Evolutionary conservation across 2,329 filamentous ascomycete species (phyloP).

Genomic region (Sporothrix luriei): DNA sequence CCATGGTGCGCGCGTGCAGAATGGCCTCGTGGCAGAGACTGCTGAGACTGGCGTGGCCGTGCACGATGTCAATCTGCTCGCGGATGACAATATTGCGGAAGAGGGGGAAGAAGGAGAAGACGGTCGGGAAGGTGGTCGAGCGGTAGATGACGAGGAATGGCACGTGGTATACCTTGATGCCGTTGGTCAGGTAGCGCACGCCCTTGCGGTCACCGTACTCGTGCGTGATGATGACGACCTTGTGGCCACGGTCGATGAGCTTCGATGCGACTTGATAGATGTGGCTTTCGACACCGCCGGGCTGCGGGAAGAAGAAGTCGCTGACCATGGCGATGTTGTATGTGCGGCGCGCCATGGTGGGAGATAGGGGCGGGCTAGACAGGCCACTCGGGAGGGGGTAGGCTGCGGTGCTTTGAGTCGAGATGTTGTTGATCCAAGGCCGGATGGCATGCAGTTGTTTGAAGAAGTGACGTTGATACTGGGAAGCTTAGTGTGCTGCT

Average conservation of each 20-base stretch:
- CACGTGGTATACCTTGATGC: conserved; percentile 96
- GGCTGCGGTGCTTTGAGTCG: neutral
- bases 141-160: conserved; percentile 96
- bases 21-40: conserved; percentile 94
- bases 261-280: conserved; percentile 98
- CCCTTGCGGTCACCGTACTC: conserved; percentile 89
- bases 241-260: conserved; percentile 95
- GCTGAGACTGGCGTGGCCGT: conserved; percentile 93
- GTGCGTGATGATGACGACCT: conserved; percentile 97
- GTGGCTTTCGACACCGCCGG: conserved; percentile 94
- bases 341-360: conserved; percentile 56
- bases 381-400: neutral
- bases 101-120: conserved; percentile 98
- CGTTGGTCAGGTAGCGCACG: conserved; percentile 93
- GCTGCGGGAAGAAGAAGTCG: conserved; percentile 99
- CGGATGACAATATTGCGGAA: conserved; percentile 94
- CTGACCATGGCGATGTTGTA: conserved; percentile 88
- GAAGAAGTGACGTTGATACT: conserved; percentile 10
- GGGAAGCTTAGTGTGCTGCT: neutral
- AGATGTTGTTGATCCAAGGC: neutral
- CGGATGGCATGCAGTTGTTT: neutral
- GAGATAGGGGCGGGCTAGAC: neutral
- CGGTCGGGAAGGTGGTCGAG: conserved; percentile 88
- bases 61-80: conserved; percentile 94
- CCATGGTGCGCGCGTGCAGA: conserved; percentile 93